Percentiles rank a stretch among this genome's conserved stretches.
These are phyloP conservation scores for Plantago major DNA, from an alignment of 257 asterid genomes.

Conservation along the genomic window DNA sequence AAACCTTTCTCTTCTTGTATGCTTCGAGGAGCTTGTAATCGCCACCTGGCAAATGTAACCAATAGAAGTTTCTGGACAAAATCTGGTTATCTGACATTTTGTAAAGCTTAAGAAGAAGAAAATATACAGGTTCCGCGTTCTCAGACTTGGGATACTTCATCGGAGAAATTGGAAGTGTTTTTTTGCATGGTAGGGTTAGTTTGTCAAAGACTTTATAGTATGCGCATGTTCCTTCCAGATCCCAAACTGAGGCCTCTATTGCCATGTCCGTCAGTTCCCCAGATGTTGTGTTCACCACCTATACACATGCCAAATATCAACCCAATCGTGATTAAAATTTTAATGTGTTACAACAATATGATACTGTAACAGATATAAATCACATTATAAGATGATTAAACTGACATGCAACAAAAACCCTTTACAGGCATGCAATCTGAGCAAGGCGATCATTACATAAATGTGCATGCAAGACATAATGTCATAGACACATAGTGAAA, in stretches of 20 bases:
- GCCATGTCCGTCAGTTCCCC: constrained; percentile 58
- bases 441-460: no score
- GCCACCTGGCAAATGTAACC: constrained; percentile 74
- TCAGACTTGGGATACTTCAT: constrained; percentile 72
- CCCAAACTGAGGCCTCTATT: constrained; percentile 80
- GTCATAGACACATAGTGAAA: no score
- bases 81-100: constrained; percentile 45
- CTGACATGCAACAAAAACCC: no score
- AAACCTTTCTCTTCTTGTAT: constrained; percentile 42
- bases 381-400: no score
- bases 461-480: no score
- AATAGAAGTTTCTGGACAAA: constrained; percentile 86
- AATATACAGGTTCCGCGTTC: constrained; percentile 68
- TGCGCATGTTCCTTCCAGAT: constrained; percentile 65
- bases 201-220: constrained; percentile 57
- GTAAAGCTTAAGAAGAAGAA: constrained; percentile 87
- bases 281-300: constrained; percentile 73
- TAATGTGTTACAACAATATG: no score
- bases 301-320: constrained; percentile 2
- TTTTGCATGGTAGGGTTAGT: constrained; percentile 61
- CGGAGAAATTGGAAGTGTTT: constrained; percentile 50
- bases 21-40: constrained; percentile 82
- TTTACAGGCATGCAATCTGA: no score
- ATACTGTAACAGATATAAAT: no score
- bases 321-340: not conserved